These are phyloP conservation scores for Dryas integrifolia DNA, from an alignment of 331 rosid genomes.

Conservation along the genomic window DNA sequence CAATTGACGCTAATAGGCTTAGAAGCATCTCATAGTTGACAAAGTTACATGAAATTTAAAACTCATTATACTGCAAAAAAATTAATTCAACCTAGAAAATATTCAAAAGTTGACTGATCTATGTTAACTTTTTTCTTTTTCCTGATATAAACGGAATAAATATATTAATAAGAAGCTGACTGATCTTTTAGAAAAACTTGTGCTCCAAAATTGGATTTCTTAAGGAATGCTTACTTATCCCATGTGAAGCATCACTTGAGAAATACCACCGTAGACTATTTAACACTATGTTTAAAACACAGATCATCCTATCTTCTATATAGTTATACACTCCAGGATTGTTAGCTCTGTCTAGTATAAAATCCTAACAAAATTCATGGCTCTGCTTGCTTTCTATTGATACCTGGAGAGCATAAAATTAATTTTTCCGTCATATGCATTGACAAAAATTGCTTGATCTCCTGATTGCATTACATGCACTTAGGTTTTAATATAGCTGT, in stretches of 20 bases:
- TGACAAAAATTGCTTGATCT: not conserved
- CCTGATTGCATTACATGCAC: not conserved
- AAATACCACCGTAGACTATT: not conserved
- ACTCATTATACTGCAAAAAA: not conserved
- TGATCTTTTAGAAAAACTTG: not conserved
- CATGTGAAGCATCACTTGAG: not conserved
- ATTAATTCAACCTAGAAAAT: not conserved
- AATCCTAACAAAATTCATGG: not conserved
- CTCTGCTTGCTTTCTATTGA: not conserved
- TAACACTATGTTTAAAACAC: not conserved
- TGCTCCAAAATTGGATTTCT: not conserved
- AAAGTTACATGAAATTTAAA: not conserved
- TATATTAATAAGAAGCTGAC: no score
- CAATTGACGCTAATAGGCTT: not conserved
- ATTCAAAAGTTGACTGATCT: not conserved
- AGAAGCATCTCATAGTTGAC: not conserved
- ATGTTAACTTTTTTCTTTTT: no score
- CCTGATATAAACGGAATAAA: no score
- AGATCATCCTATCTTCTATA: not conserved
- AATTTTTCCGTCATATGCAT: not conserved
- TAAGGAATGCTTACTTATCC: not conserved
- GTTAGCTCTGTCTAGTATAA: not conserved
- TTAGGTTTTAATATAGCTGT: not conserved
- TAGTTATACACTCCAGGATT: not conserved
- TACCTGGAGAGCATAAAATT: not conserved